A percentile compares a stretch with the other conserved stretches of the same genome.
phyloP scores from a whole-genome alignment of 805 yeast genomes.

The Candida patagonica region DNA sequence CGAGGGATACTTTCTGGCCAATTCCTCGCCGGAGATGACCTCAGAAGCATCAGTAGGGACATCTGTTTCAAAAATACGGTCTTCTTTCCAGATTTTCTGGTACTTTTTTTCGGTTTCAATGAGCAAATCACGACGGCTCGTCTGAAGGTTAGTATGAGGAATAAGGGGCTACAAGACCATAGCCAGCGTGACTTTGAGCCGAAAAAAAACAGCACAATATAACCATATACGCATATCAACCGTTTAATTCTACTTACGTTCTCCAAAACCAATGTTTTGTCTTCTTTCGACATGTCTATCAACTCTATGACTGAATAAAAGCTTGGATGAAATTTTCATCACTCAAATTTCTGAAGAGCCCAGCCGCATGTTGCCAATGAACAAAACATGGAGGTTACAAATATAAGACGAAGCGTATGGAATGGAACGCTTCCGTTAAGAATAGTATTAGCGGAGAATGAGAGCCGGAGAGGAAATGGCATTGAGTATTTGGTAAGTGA shows the following conservation, averaged over 20 bases:
- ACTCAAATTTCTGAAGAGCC: background rate
- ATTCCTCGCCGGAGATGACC: conserved; percentile 53
- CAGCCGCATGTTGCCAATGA: background rate
- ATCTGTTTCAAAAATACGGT: conserved; percentile 74
- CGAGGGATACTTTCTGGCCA: conserved; percentile 75
- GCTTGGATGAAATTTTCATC: background rate
- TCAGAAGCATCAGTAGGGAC: conserved; percentile 74
- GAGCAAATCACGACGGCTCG: conserved; percentile 91
- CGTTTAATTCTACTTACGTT: conserved; percentile 15
- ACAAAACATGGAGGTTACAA: background rate
- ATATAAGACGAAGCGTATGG: conserved; percentile 17
- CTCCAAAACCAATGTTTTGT: conserved; percentile 22
- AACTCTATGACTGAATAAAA: background rate
- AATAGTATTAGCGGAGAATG: conserved; percentile 19
- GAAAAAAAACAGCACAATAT: too few species aligned
- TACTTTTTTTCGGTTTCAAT: conserved; percentile 82
- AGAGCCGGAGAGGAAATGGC: conserved; percentile 10
- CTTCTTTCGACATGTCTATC: conserved; percentile 2
- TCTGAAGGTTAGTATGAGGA: conserved; percentile 24
- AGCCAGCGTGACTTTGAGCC: background rate
- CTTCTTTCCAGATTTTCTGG: conserved; percentile 81
- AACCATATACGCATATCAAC: too few species aligned
- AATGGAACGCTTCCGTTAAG: conserved; percentile 22
- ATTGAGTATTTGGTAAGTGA: conserved; percentile 8
- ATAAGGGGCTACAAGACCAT: background rate